Evolutionary conservation across 441 rosid genomes (phyloP).

Genomic region (Adansonia madagascariensis): DNA sequence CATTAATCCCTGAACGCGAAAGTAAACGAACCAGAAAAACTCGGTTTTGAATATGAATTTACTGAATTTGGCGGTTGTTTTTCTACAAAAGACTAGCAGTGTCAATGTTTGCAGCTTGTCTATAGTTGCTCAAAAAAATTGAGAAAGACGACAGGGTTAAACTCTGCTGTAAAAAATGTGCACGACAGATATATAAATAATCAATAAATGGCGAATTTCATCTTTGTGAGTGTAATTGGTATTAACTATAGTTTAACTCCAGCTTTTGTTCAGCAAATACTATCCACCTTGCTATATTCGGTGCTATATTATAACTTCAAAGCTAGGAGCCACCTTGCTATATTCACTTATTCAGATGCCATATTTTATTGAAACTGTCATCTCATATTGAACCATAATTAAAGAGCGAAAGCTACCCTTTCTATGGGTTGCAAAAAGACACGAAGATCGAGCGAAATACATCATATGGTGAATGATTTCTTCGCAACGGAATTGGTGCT

Average conservation of each 20-base stretch:
- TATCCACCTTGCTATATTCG: neutral
- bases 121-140: neutral
- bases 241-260: neutral
- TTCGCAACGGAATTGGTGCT: neutral
- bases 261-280: neutral
- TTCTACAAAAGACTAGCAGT: neutral
- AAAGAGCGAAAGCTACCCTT: neutral
- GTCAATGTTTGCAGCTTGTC: neutral
- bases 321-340: neutral
- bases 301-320: slow-evolving; percentile 21
- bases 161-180: slow-evolving; percentile 21
- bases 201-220: neutral
- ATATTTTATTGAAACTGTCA: slow-evolving; percentile 22
- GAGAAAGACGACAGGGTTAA: neutral
- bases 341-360: neutral
- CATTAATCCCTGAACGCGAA: neutral
- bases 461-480: slow-evolving; percentile 17
- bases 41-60: neutral
- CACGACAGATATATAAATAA: neutral
- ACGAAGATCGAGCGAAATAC: neutral
- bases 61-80: neutral
- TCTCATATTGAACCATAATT: neutral
- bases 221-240: neutral
- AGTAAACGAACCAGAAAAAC: slow-evolving; percentile 6
- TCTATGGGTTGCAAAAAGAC: slow-evolving; percentile 8